Conservation (phyloP, 2,329 filamentous ascomycete genomes). For the Metarhizium guizhouense region DNA sequence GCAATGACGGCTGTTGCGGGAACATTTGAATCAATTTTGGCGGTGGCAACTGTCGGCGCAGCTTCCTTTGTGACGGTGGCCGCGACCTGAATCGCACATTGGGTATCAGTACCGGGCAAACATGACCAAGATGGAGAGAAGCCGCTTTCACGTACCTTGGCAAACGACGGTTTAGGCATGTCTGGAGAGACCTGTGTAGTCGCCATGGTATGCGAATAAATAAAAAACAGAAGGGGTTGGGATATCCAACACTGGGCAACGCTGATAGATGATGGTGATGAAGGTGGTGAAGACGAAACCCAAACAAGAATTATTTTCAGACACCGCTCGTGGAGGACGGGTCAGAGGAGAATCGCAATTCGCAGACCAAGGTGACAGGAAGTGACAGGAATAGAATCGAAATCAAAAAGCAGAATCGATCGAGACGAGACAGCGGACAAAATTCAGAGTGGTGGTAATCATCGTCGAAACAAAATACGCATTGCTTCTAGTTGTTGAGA, state of each 20-base stretch:
- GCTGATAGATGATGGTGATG: constrained; percentile 2
- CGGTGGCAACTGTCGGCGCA: constrained; percentile 4
- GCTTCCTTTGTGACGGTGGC: constrained; percentile 30
- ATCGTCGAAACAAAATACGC: constrained; percentile 39
- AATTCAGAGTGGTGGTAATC: constrained; percentile 42
- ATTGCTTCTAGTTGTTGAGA: constrained; percentile 12
- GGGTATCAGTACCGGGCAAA: constrained; percentile 1
- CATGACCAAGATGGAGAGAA: not conserved
- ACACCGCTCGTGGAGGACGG: constrained; percentile 1
- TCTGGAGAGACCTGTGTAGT: constrained; percentile 37
- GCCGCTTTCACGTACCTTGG: constrained; percentile 49
- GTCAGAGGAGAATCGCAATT: constrained; percentile 5
- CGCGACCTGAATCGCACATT: constrained; percentile 31
- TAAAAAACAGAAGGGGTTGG: constrained; percentile 10
- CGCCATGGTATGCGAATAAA: constrained; percentile 29
- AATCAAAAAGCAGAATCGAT: constrained; percentile 48
- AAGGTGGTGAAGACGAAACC: not conserved
- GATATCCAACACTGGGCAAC: constrained; percentile 14
- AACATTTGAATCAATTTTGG: constrained; percentile 10
- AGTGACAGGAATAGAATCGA: constrained; percentile 24
- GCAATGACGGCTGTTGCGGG: constrained; percentile 7
- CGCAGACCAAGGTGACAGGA: constrained; percentile 13
- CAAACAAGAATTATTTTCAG: constrained; percentile 8
- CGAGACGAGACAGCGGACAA: constrained; percentile 40
- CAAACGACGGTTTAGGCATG: constrained; percentile 58